Evolutionary conservation across 148 eudicot species (phyloP).

Genomic region (Amaranthus palmeri): DNA sequence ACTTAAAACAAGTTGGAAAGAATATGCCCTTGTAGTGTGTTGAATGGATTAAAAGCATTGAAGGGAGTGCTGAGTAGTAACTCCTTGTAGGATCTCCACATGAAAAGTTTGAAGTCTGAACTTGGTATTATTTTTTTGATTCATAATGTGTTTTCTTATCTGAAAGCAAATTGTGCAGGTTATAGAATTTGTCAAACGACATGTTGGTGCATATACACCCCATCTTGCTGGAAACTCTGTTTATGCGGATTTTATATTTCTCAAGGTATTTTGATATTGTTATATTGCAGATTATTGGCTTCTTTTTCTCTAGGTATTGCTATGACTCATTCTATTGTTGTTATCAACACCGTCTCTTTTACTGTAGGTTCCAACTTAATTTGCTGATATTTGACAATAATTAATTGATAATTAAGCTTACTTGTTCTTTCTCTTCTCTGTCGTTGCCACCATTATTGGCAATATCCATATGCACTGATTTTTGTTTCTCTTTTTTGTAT

Average conservation of each 20-base stretch:
- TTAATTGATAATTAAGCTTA: neutral
- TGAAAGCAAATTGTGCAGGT: conserved; percentile 39
- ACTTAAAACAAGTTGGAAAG: too few species aligned
- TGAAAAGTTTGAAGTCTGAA: neutral
- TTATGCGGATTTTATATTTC: conserved; percentile 60
- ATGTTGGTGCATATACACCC: conserved; percentile 51
- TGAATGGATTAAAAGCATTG: conserved; percentile 1
- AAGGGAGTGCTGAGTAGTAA: neutral
- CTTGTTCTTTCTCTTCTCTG: neutral
- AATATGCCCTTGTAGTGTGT: neutral
- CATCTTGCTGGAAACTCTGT: conserved; percentile 80
- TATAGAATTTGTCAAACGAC: conserved; percentile 62
- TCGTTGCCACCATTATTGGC: neutral
- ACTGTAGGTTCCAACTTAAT: neutral
- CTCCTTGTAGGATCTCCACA: neutral
- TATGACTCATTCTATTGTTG: neutral
- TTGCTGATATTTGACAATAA: neutral
- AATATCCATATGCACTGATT: too few species aligned
- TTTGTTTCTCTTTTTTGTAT: neutral
- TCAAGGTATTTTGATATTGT: conserved; percentile 46
- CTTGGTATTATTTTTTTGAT: neutral
- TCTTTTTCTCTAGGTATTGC: neutral
- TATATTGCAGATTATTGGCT: neutral
- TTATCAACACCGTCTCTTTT: neutral
- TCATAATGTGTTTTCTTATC: neutral